Base-by-base conservation (phyloP, 192 early-diverging fungal genomes). In the Entophlyctis luteolus region DNA sequence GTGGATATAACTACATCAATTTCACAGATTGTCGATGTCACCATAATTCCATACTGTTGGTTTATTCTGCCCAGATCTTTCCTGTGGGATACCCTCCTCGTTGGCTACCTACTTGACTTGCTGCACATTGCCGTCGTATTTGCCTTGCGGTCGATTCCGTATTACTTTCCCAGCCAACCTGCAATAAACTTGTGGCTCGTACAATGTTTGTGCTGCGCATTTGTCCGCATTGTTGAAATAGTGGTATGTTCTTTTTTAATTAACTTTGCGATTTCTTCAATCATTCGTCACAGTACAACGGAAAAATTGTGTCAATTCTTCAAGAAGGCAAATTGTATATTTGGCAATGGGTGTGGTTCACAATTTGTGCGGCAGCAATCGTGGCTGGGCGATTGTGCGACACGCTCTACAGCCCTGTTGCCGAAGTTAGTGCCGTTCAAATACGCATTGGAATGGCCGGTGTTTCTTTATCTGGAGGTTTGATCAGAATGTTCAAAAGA, bases 1-100 rank as follows among this genome's bases (percentile, higher is more conserved):
- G n/a, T 42, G n/a, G n/a, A 42, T n/a, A 42, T 42, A n/a, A n/a
- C 8, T 42, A 42, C 39, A 53, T 22, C 25, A 53, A 53, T 28
- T n/a, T 1, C 27, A 53, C 25, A 53, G 52, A 3, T 53, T 53
- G 52, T 53, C 16, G 60, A 48, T 8, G 55, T 63, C 50, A 63
- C 60, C 10, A 48, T n/a, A 1, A 63, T 63, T 1, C 60, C 60
- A n/a, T 63, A 63, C 46, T 63, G 60, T 48, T 63, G 46, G 49
- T 10, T 32, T 16, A 55, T 63, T 37, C 47, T 63, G 27, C 60
- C 60, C 1, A 3, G 20, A 18, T 53, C 45, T 14, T 18, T 18
- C 18, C 27, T 63, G 20, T 63, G 60, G 60, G n/a, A 63, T 28
- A 48, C 46, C 14, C 60, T 63, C 12, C 16, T 63, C 50, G n/a